These are phyloP conservation scores for Carex pumila DNA, from an alignment of 176 grass and related monocot genomes.

Conservation along the genomic window DNA sequence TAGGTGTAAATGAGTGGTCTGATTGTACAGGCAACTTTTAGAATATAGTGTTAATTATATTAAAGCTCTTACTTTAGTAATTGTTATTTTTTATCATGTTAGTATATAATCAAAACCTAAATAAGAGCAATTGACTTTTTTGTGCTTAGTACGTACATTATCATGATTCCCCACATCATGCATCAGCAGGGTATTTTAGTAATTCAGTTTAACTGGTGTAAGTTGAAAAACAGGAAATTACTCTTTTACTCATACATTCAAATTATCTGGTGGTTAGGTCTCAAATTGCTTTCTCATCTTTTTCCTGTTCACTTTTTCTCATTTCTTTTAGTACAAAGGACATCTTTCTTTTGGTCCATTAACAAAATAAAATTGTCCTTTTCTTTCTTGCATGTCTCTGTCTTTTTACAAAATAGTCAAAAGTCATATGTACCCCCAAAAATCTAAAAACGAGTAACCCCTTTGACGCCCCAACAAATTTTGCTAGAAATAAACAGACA, in stretches of 20 bases:
- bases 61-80: background rate
- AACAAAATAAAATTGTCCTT: background rate
- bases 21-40: background rate
- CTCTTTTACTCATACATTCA: background rate
- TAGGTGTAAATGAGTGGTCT: background rate
- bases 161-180: background rate
- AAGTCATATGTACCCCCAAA: background rate
- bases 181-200: background rate
- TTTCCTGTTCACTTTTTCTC: background rate
- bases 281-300: constrained; percentile 11
- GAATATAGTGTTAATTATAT: background rate
- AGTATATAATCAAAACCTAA: background rate
- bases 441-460: background rate
- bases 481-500: background rate
- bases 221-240: background rate
- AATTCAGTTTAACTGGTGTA: background rate
- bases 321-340: background rate
- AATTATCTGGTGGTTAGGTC: background rate
- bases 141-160: background rate
- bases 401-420: background rate
- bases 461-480: background rate
- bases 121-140: background rate
- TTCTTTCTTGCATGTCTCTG: background rate
- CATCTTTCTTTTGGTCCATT: background rate
- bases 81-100: background rate